Evolutionary conservation across 306 rosid species (phyloP), one percentile per base, ranked within the genome.

Genomic region (Gastrolobium bilobum): DNA sequence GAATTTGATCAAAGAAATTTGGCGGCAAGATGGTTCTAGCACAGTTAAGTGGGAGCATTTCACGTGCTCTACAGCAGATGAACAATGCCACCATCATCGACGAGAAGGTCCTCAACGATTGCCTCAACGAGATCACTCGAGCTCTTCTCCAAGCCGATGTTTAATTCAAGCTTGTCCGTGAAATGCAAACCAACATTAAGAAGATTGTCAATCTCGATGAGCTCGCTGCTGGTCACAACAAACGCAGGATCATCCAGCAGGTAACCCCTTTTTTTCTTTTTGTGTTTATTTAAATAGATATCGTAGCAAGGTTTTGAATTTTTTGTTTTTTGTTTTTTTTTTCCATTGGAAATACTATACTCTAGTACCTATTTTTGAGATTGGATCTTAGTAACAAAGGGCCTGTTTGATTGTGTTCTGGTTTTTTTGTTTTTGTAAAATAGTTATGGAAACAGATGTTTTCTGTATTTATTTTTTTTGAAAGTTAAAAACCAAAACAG

Each of bases 21-120:
- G 13, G 33, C 4, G 83, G 75, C 39, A 87, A 89, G 59, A 94
- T 94, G 99, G 99, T 92, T 85, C 82, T 94, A n/a, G 91, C 94
- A 29, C 86, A 94, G 83, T 81, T 94, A 72, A 93, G 97, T 1
- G 97, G 95, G 84, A 94, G 95, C 92, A 91, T 94, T 1, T 84
- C 97, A 6, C 97, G 92, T 85, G 97, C 99, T 91, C 95, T 92
- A 60, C 92, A 88, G 91, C 93, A 89, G 93, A 94, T 94, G 97
- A 92, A 89, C 93, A 92, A 91, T 79, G 97, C 99, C 33, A 92
- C 93, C 30, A 87, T 92, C 62, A 87, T 94, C 77, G 95, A 94
- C 57, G 97, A 94, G 89, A 94, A 94, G 82, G 97, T 90, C 29
- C 86, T 94, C 53, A 94, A 86, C 29, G 94, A 90, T 34, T 92